phyloP scores from a whole-genome alignment of 805 yeast genomes.

The Candida michaelii region DNA sequence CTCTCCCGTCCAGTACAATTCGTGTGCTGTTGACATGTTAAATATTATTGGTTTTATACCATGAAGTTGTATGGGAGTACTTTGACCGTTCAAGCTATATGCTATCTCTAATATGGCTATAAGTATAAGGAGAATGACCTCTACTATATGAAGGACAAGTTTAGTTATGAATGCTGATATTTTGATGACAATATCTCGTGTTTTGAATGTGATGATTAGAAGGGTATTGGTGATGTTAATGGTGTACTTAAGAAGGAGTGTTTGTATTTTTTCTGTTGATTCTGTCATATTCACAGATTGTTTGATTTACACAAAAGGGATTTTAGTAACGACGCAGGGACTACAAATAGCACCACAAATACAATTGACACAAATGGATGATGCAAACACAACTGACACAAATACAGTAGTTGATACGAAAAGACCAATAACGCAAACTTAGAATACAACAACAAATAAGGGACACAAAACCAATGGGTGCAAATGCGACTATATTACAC shows the following conservation, averaged over 20 bases:
- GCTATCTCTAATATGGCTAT: background rate
- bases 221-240: background rate
- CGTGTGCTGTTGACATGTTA: conserved; percentile 6
- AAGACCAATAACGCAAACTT: no score
- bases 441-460: no score
- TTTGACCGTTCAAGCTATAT: background rate
- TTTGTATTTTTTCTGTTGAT: no score
- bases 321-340: no score
- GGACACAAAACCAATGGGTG: background rate
- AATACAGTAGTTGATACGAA: no score
- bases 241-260: conserved; percentile 4
- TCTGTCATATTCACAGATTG: no score
- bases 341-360: no score
- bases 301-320: no score
- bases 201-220: conserved; percentile 7
- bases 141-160: conserved; percentile 1
- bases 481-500: background rate
- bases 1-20: conserved; percentile 9
- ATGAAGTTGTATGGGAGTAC: background rate
- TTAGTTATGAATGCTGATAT: background rate
- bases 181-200: conserved; percentile 1
- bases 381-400: no score
- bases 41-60: background rate
- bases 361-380: no score
- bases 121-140: background rate